Evolutionary conservation across 2,329 filamentous ascomycete species (phyloP).

Genomic region (Lasiodiplodia citricola): DNA sequence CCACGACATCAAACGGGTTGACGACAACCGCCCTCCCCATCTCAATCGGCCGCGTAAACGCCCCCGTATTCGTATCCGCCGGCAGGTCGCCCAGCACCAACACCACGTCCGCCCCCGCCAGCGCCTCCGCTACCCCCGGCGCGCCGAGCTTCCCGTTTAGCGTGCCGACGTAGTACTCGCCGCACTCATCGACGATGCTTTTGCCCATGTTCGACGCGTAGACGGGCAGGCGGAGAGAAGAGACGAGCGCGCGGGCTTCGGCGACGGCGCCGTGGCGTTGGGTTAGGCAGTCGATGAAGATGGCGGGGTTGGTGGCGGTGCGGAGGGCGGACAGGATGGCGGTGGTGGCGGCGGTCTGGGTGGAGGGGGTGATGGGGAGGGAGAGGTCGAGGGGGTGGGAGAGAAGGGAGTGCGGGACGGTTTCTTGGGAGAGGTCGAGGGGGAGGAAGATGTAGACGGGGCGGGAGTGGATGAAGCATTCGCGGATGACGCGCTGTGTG

Average conservation of each 20-base stretch:
- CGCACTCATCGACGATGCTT: slow-evolving; percentile 49
- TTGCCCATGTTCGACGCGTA: slow-evolving; percentile 51
- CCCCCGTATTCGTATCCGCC: slow-evolving; percentile 50
- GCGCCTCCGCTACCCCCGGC: slow-evolving; percentile 44
- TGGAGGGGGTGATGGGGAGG: slow-evolving; percentile 34
- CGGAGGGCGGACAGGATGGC: slow-evolving; percentile 42
- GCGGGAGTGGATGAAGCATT: slow-evolving; percentile 48
- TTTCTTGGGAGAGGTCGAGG: slow-evolving; percentile 47
- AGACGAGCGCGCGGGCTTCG: slow-evolving; percentile 42
- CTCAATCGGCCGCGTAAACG: slow-evolving; percentile 45
- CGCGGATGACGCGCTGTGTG: slow-evolving; percentile 44
- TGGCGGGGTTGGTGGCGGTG: slow-evolving; percentile 42
- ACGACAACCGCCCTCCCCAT: slow-evolving; percentile 41
- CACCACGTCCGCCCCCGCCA: slow-evolving; percentile 44
- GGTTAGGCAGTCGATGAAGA: slow-evolving; percentile 48
- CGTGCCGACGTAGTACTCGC: slow-evolving; percentile 47
- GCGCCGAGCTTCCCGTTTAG: slow-evolving; percentile 48
- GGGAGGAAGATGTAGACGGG: slow-evolving; percentile 54
- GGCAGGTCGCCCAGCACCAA: slow-evolving; percentile 48
- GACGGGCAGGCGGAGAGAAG: slow-evolving; percentile 44
- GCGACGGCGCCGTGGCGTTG: slow-evolving; percentile 44
- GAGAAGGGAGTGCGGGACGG: slow-evolving; percentile 42
- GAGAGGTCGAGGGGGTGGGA: slow-evolving; percentile 44
- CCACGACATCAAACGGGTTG: slow-evolving; percentile 44
- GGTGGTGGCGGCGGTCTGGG: slow-evolving; percentile 39